phyloP scores from a whole-genome alignment of 441 rosid genomes.

The Populus tomentosa region DNA sequence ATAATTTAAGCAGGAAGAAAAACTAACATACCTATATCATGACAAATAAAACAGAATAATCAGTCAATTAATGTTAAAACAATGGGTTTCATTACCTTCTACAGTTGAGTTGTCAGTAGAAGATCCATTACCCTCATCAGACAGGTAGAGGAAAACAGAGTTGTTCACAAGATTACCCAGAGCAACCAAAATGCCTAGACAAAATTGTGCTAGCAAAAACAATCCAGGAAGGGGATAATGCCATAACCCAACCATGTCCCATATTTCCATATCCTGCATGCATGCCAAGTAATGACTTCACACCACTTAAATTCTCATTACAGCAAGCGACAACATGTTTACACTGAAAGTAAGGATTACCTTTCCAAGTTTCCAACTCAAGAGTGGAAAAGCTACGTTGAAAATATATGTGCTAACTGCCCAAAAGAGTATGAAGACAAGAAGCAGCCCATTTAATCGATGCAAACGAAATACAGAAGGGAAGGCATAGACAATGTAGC shows the following conservation, averaged over 20 bases:
- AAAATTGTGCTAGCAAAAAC: constrained; percentile 96
- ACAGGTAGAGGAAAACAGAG: constrained; percentile 84
- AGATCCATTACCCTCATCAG: constrained; percentile 65
- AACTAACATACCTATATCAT: not conserved
- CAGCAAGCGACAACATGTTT: constrained; percentile 14
- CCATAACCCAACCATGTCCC: constrained; percentile 99
- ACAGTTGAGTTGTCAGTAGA: constrained; percentile 40
- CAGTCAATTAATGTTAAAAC: not conserved
- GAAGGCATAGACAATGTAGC: constrained; percentile 89
- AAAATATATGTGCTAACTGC: constrained; percentile 94
- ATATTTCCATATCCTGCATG: constrained; percentile 87
- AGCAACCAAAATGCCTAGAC: constrained; percentile 93
- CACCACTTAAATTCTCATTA: constrained; percentile 12
- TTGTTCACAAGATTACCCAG: constrained; percentile 97
- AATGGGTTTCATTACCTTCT: constrained; percentile 56
- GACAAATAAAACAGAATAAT: not conserved
- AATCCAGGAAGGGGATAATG: constrained; percentile 98
- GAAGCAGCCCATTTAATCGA: constrained; percentile 90
- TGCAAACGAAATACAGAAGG: constrained; percentile 93
- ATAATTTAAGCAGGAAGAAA: not conserved
- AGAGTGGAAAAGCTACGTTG: constrained; percentile 88
- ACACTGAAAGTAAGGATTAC: constrained; percentile 40
- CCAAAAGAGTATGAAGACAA: constrained; percentile 97
- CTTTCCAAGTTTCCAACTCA: constrained; percentile 81
- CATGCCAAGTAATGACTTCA: constrained; percentile 16